Conservation (phyloP, 352 stramenopile genomes). For the Pythium aristosporum region DNA sequence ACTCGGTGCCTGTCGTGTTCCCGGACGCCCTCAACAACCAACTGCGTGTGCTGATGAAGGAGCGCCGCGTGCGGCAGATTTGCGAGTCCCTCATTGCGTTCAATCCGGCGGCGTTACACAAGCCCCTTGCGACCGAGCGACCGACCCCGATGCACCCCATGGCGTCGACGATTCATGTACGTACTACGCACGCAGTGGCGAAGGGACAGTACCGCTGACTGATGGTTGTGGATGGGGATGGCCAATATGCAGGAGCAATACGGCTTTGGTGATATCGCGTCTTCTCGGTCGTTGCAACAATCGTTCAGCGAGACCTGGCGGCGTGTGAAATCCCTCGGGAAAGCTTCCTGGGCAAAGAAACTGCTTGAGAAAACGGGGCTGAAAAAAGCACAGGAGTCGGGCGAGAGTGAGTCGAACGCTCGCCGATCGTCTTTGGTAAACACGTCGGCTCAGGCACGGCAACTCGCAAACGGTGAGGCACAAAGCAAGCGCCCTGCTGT, state of each 20-base stretch:
- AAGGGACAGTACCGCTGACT: neutral
- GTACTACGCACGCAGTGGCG: constrained; percentile 26
- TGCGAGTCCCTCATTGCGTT: constrained; percentile 50
- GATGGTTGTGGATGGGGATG: neutral
- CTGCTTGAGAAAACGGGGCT: constrained; percentile 58
- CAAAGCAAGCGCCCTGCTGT: neutral
- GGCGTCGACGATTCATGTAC: constrained; percentile 38
- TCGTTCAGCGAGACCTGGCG: constrained; percentile 59
- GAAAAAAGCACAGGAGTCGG: constrained; percentile 5
- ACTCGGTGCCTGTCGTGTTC: constrained; percentile 62
- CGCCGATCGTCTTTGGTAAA: constrained; percentile 29
- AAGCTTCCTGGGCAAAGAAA: constrained; percentile 48
- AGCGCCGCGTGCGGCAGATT: constrained; percentile 47
- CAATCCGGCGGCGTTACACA: constrained; percentile 31
- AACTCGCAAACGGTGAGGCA: constrained; percentile 27
- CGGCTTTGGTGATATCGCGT: constrained; percentile 73
- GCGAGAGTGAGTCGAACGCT: constrained; percentile 17
- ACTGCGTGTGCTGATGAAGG: constrained; percentile 46
- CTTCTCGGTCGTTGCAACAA: constrained; percentile 38
- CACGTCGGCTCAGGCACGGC: constrained; percentile 39
- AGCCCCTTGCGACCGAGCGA: constrained; percentile 37
- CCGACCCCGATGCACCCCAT: constrained; percentile 51
- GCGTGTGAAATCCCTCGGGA: constrained; percentile 56
- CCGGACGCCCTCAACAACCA: constrained; percentile 54
- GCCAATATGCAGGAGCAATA: constrained; percentile 54